A percentile compares a stretch with the other conserved stretches of the same genome.
Conservation (phyloP, 2,329 filamentous ascomycete species). For the Aspergillus felis region DNA sequence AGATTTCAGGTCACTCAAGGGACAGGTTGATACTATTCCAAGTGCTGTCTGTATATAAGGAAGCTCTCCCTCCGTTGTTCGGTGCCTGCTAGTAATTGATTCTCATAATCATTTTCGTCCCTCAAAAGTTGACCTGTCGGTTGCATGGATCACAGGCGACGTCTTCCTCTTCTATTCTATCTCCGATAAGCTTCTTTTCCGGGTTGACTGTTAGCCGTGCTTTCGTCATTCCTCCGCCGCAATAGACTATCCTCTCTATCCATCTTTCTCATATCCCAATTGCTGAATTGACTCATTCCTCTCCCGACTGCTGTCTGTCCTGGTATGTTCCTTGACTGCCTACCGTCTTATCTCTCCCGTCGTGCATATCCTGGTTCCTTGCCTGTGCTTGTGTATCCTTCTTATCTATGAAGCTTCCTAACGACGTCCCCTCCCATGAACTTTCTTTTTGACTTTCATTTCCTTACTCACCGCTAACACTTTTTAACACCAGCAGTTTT, state of each 20-base stretch:
- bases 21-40: not conserved
- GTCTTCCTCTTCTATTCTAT: not conserved
- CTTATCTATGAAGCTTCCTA: constrained; percentile 9
- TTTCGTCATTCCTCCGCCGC: not conserved
- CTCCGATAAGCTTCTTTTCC: not conserved
- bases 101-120: not conserved
- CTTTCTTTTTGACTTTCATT: not conserved
- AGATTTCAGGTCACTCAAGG: not conserved
- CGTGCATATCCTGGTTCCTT: constrained; percentile 1
- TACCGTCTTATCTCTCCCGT: constrained; percentile 2
- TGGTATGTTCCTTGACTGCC: not conserved
- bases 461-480: not conserved
- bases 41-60: not conserved
- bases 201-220: not conserved
- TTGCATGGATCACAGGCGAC: constrained; percentile 8
- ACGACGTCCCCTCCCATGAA: not conserved
- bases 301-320: not conserved
- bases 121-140: constrained; percentile 1
- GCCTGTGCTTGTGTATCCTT: constrained; percentile 6
- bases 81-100: not conserved
- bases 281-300: not conserved
- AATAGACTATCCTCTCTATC: not conserved
- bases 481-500: not conserved
- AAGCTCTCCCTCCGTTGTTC: not conserved
- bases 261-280: not conserved